A percentile compares a stretch with the other conserved stretches of the same genome.
These are phyloP conservation scores for Candida odintsovae DNA, from an alignment of 805 yeast genomes.

Conservation along the genomic window DNA sequence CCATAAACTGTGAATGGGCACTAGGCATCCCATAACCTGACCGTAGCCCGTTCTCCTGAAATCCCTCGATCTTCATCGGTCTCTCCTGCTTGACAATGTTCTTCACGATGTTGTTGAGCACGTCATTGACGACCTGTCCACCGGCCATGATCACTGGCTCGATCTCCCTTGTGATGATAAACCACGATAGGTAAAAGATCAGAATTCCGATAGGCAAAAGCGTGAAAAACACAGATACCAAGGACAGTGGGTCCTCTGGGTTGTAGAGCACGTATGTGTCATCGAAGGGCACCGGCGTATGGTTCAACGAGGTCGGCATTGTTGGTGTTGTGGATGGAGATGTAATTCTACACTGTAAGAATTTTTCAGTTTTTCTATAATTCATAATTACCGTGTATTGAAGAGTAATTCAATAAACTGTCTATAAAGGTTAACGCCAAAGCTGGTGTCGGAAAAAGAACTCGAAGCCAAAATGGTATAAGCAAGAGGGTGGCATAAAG, in stretches of 20 bases:
- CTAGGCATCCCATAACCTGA: constrained; percentile 93
- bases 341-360: no score
- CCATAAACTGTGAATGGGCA: constrained; percentile 96
- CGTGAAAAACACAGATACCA: constrained; percentile 64
- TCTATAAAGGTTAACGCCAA: neutral
- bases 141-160: constrained; percentile 79
- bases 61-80: constrained; percentile 43
- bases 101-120: constrained; percentile 64
- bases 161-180: constrained; percentile 72
- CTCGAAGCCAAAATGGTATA: neutral
- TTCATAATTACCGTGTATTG: neutral
- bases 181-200: constrained; percentile 79
- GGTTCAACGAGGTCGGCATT: constrained; percentile 3
- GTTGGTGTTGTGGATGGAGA: neutral
- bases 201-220: constrained; percentile 74
- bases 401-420: neutral
- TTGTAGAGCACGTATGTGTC: constrained; percentile 81
- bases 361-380: no score
- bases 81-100: constrained; percentile 61
- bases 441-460: neutral
- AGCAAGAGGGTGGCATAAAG: neutral
- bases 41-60: constrained; percentile 35
- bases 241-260: constrained; percentile 55
- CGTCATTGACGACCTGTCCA: constrained; percentile 80
- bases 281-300: constrained; percentile 58